Evolutionary conservation across 768 basidiomycete species (phyloP), one percentile per base, ranked within the genome.

Genomic region (Leccinum ochraceum): DNA sequence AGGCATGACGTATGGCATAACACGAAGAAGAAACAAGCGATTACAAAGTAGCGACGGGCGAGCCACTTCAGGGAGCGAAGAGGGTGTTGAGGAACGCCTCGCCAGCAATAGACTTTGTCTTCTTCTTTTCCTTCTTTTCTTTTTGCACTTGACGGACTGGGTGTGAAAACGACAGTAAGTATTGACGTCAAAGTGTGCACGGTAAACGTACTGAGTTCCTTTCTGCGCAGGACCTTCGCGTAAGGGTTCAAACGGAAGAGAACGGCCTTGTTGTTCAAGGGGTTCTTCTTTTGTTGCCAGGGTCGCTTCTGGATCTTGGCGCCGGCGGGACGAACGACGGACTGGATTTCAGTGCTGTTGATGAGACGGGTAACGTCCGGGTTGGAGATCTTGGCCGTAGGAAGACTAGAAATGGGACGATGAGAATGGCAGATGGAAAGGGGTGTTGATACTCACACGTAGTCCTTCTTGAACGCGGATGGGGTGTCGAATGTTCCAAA

Each of bases 231-330:
- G 50, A 90, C 90, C 86, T 96, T 96, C 70, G 95, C 96, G 79
- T 98, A 98, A 56, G 96, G 96, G 84, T 98, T 98, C 79, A 98
- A 85, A 71, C 95, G 90, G 93, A 95, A 95, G 74, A 95, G 87
- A 69, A 95, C 80, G 54, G 85, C 90, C 83, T 91, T 95, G 88
- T 97, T 97, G 79, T 86, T 77, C 70, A 97, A 85, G 56, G 95
- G 94, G 83, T 97, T 98, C 90, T 98, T 98, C 91, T 95, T 95
- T 82, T 98, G 95, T 64, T 94, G 92, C 92, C 92, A 95, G 62
- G 95, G 94, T 72, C 95, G 89, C 80, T 95, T 97, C 79, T 90
- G 88, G 63, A 79, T 73, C 78, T 92, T 90, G 64, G 86, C 80
- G 68, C 90, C 90, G 60, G 92, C 94, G 57, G 91, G 91, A 71